Evolutionary conservation across 495 filamentous ascomycete genomes (phyloP), one percentile per base, ranked within the genome.

Genomic region (Neurospora tetraspora): DNA sequence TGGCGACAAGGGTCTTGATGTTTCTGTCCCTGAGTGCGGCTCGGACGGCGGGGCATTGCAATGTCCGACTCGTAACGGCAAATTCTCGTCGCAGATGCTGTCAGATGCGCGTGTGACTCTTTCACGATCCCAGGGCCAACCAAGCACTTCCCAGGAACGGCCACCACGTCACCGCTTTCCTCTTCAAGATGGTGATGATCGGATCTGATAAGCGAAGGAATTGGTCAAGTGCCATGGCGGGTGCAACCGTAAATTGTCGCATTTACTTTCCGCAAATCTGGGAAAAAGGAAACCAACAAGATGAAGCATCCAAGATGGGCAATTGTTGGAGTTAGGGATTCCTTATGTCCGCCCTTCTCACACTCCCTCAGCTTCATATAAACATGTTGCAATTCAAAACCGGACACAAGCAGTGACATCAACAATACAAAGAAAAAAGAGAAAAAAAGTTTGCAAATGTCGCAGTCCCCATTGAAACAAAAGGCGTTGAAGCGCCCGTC

Each of bases 71-170:
- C 65, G 70, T n/a, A 73, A 38, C 76, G 76, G 76, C 70, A 68
- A 70, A 74, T 77, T 77, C 69, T 77, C 76, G 76, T 77, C 34
- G 27, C 37, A 53, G 27, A 71, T 68, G 61, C 72, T 71, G 39
- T 27, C 27, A 34, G 68, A 73, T 73, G 73, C 70, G 43, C 72
- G 34, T 71, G 70, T 75, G 74, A 73, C 72, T 73, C 68, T 47
- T 61, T 34, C 12, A 34, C 27, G 27, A 61, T 61, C 12, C 27
- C 27, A 61, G 53, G 53, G 14, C 53, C 53, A 61, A 61, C 53
- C 53, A 61, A 16, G 47, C 47, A 61, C 47, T 61, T 61, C 6
- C 47, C 47, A 31, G 5, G 23, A 61, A 59, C 47, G 23, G n/a
- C 47, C 23, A 59, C 23, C 23, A 59, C 31, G 42, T 45, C 42